phyloP scores from a whole-genome alignment of 495 filamentous ascomycete genomes.

The Podospora pseudocomata region DNA sequence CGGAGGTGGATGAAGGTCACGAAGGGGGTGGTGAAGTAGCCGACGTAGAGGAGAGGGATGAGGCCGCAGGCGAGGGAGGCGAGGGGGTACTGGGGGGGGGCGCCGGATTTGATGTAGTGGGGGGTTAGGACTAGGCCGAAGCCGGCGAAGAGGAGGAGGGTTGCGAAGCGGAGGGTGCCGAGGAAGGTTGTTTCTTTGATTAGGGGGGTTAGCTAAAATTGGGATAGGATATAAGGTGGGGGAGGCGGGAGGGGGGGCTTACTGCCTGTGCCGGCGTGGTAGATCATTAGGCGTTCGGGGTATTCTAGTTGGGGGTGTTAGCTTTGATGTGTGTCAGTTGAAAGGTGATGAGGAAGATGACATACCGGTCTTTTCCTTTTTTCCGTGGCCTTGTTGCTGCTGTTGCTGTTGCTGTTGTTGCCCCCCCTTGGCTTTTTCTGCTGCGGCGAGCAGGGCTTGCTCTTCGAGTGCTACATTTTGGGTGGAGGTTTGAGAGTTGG shows the following conservation, averaged over 20 bases:
- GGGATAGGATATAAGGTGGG: background rate
- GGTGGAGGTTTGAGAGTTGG: background rate
- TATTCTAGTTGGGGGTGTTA: slow-evolving; percentile 21
- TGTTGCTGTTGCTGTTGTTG: background rate
- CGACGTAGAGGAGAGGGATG: slow-evolving; percentile 63
- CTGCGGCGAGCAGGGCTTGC: background rate
- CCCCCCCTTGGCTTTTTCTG: background rate
- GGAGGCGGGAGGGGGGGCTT: slow-evolving; percentile 6
- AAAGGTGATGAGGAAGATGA: background rate
- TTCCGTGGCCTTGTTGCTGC: background rate
- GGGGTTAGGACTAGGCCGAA: slow-evolving; percentile 61
- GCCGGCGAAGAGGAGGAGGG: slow-evolving; percentile 65
- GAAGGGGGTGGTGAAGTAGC: slow-evolving; percentile 62
- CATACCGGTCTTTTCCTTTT: background rate
- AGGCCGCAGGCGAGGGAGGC: slow-evolving; percentile 50
- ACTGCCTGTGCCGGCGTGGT: slow-evolving; percentile 64
- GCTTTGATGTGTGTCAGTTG: background rate
- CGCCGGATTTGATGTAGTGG: slow-evolving; percentile 49
- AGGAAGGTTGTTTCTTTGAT: slow-evolving; percentile 54
- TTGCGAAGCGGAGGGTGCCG: slow-evolving; percentile 63
- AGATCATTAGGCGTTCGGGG: slow-evolving; percentile 64
- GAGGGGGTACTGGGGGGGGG: slow-evolving; percentile 28
- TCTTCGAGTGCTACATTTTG: background rate
- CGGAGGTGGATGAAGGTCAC: slow-evolving; percentile 69
- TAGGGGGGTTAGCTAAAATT: background rate